Conservation (phyloP, 257 asterid species). For the Penstemon eatonii region DNA sequence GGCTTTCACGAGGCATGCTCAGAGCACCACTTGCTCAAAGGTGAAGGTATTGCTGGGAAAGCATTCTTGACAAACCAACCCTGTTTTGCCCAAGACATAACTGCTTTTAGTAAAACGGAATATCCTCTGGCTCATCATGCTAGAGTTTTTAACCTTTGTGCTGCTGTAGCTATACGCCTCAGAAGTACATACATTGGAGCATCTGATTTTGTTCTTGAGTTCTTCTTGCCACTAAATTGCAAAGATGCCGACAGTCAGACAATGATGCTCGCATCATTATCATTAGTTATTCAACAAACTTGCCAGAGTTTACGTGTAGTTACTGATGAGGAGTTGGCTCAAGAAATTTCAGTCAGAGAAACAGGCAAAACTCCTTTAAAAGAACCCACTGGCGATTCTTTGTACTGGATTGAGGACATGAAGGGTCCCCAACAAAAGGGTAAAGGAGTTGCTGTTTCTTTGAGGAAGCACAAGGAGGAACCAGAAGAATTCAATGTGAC, state of each 20-base stretch:
- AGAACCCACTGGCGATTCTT: slow-evolving; percentile 33
- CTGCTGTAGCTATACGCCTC: slow-evolving; percentile 78
- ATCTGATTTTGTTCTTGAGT: slow-evolving; percentile 76
- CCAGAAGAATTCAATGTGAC: slow-evolving; percentile 50
- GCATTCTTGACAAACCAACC: slow-evolving; percentile 75
- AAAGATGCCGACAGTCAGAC: slow-evolving; percentile 53
- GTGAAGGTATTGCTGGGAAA: slow-evolving; percentile 77
- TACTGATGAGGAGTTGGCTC: slow-evolving; percentile 56
- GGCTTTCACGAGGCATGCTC: slow-evolving; percentile 77
- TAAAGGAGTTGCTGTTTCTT: slow-evolving; percentile 45
- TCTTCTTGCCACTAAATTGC: slow-evolving; percentile 70
- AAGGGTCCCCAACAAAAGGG: slow-evolving; percentile 49
- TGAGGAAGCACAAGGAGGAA: slow-evolving; percentile 43
- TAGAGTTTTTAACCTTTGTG: slow-evolving; percentile 47
- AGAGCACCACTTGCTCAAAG: slow-evolving; percentile 77
- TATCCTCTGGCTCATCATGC: slow-evolving; percentile 83
- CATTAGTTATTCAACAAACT: slow-evolving; percentile 53
- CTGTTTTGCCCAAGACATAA: slow-evolving; percentile 64
- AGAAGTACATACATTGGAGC: slow-evolving; percentile 57
- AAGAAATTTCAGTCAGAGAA: slow-evolving; percentile 41
- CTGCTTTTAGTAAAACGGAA: slow-evolving; percentile 65
- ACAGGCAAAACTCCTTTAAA: slow-evolving; percentile 27
- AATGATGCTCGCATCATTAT: slow-evolving; percentile 57
- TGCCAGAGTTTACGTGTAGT: slow-evolving; percentile 64
- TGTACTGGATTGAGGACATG: slow-evolving; percentile 50